Conservation (phyloP, 495 filamentous ascomycete species). For the Sporormia fimetaria region DNA sequence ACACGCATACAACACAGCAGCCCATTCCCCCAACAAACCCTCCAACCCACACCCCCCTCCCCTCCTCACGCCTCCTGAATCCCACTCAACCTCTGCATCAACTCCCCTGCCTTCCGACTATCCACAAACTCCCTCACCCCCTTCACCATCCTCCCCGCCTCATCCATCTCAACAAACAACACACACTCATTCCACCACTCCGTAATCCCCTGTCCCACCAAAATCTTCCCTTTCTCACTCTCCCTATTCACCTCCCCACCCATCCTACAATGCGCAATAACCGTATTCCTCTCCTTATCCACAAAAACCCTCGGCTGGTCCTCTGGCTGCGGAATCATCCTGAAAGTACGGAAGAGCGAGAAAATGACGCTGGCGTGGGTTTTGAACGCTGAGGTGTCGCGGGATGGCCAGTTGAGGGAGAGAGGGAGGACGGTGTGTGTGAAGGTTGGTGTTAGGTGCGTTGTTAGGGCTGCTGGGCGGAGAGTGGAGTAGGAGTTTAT, state of each 20-base stretch:
- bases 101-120: conserved; percentile 24
- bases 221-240: conserved; percentile 5
- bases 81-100: conserved; percentile 24
- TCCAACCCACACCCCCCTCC: not conserved
- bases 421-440: conserved; percentile 9
- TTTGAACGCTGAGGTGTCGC: conserved; percentile 3
- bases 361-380: conserved; percentile 14
- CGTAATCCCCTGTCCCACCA: conserved; percentile 3
- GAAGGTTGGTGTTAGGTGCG: conserved; percentile 7
- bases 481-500: conserved; percentile 8
- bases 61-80: conserved; percentile 12
- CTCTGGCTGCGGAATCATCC: conserved; percentile 9
- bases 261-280: conserved; percentile 22
- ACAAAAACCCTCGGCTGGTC: not conserved
- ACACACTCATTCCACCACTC: conserved; percentile 23
- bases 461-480: conserved; percentile 5
- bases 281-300: conserved; percentile 11
- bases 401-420: conserved; percentile 4
- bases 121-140: conserved; percentile 28
- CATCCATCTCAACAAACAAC: conserved; percentile 11
- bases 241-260: conserved; percentile 14
- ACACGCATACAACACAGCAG: too few species aligned
- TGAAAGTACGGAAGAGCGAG: conserved; percentile 17
- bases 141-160: conserved; percentile 8
- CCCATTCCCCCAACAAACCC: too few species aligned